These are phyloP conservation scores for Brassica cretica DNA, from an alignment of 345 rosid species.

Conservation along the genomic window DNA sequence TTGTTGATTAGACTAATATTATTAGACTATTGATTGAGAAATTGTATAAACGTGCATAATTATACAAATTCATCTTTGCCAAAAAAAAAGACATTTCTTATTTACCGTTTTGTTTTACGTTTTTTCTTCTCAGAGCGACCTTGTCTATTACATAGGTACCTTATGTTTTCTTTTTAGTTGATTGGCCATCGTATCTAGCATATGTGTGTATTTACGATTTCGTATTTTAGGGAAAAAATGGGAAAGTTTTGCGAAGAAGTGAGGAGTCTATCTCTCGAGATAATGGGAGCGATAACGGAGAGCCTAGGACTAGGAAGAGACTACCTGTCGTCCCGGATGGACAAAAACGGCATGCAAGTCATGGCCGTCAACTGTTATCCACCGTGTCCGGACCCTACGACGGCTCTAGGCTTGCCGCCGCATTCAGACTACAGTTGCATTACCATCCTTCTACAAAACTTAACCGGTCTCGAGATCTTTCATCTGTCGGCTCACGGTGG, in stretches of 20 bases:
- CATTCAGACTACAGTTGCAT: slow-evolving; percentile 69
- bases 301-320: slow-evolving; percentile 53
- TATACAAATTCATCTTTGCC: too few relatives aligned
- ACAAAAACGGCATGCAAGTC: slow-evolving; percentile 59
- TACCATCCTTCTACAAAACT: slow-evolving; percentile 56
- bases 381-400: slow-evolving; percentile 53
- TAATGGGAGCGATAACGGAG: slow-evolving; percentile 53
- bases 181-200: neutral
- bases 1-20: neutral
- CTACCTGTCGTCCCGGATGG: slow-evolving; percentile 43
- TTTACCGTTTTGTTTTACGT: too few relatives aligned
- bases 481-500: slow-evolving; percentile 34
- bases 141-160: too few relatives aligned
- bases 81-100: too few relatives aligned
- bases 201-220: neutral
- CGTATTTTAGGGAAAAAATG: slow-evolving; percentile 52
- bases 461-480: slow-evolving; percentile 56
- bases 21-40: too few relatives aligned
- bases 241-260: slow-evolving; percentile 48
- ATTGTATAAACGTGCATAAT: too few relatives aligned
- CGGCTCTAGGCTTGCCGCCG: slow-evolving; percentile 55
- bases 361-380: slow-evolving; percentile 62
- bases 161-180: neutral
- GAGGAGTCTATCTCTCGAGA: slow-evolving; percentile 45
- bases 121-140: too few relatives aligned